A percentile compares a stretch with the other conserved stretches of the same genome.
Evolutionary conservation across 768 basidiomycete genomes (phyloP).

Genomic region (Calvatia gigantea): DNA sequence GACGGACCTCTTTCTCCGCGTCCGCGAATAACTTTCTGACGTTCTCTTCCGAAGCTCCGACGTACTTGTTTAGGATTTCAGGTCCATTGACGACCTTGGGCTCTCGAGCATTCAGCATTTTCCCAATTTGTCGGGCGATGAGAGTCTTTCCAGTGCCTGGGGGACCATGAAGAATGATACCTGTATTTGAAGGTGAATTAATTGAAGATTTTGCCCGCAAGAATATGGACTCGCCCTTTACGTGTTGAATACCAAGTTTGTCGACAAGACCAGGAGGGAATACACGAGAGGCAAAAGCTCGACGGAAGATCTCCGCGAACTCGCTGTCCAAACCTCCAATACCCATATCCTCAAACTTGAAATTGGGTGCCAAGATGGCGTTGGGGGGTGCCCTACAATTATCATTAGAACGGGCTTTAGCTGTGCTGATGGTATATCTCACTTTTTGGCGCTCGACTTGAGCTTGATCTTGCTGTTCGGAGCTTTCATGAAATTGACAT

Average conservation of each 20-base stretch:
- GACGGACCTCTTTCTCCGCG: slow-evolving; percentile 77
- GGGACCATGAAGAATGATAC: slow-evolving; percentile 92
- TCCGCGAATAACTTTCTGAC: slow-evolving; percentile 97
- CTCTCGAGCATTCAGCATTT: slow-evolving; percentile 97
- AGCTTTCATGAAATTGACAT: slow-evolving; percentile 85
- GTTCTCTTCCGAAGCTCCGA: slow-evolving; percentile 97
- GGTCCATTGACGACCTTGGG: slow-evolving; percentile 99
- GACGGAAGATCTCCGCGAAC: slow-evolving; percentile 95
- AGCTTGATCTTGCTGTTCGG: slow-evolving; percentile 79
- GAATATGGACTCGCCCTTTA: slow-evolving; percentile 67
- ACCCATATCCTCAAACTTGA: slow-evolving; percentile 99
- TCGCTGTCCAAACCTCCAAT: slow-evolving; percentile 96
- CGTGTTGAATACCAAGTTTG: slow-evolving; percentile 96
- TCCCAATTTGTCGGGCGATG: slow-evolving; percentile 97
- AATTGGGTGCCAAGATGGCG: slow-evolving; percentile 94
- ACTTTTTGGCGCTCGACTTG: slow-evolving; percentile 91
- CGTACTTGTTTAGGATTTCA: slow-evolving; percentile 95
- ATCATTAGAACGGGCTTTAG: slow-evolving; percentile 1
- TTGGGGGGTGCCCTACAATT: slow-evolving; percentile 75
- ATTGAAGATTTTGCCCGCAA: neutral
- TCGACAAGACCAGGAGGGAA: slow-evolving; percentile 97
- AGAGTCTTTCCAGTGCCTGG: slow-evolving; percentile 99
- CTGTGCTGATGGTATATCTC: slow-evolving; percentile 18
- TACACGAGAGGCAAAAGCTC: slow-evolving; percentile 97
- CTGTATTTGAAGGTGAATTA: slow-evolving; percentile 31